Evolutionary conservation across 176 grass and related monocot genomes (phyloP).

Genomic region (Chrysopogon serrulatus): DNA sequence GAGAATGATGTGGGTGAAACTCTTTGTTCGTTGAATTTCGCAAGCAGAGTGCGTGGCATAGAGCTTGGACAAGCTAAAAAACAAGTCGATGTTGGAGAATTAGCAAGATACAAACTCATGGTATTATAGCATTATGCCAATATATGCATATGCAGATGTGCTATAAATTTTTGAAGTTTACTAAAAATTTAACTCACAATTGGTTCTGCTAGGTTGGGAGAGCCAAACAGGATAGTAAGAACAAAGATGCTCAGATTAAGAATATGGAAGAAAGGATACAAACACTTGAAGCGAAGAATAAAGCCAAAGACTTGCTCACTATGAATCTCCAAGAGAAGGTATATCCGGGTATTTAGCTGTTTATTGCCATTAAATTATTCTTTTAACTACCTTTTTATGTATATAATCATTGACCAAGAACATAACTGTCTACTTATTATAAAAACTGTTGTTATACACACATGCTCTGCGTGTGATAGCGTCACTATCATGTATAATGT

Average conservation of each 20-base stretch:
- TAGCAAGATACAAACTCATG: constrained; percentile 89
- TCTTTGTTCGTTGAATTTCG: constrained; percentile 94
- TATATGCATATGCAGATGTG: neutral
- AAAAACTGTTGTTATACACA: neutral
- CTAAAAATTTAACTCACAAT: neutral
- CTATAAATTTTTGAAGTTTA: neutral
- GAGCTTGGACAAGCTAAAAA: constrained; percentile 88
- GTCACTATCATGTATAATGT: neutral
- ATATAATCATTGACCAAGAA: neutral
- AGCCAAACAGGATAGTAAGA: constrained; percentile 78
- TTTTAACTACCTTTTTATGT: neutral
- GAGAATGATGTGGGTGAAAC: constrained; percentile 94
- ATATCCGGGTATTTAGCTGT: neutral
- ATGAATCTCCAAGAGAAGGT: constrained; percentile 92
- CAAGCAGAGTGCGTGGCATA: constrained; percentile 86
- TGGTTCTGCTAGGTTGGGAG: constrained; percentile 62
- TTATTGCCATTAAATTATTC: neutral
- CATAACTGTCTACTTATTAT: neutral
- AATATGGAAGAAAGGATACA: constrained; percentile 81
- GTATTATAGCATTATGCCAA: constrained; percentile 20
- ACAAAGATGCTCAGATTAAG: constrained; percentile 78
- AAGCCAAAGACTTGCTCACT: constrained; percentile 72
- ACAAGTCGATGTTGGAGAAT: constrained; percentile 81
- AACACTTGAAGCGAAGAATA: constrained; percentile 77
- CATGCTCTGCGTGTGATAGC: neutral